Evolutionary conservation across 345 rosid species (phyloP), one percentile per base, ranked within the genome.

Genomic region (Hevea brasiliensis): DNA sequence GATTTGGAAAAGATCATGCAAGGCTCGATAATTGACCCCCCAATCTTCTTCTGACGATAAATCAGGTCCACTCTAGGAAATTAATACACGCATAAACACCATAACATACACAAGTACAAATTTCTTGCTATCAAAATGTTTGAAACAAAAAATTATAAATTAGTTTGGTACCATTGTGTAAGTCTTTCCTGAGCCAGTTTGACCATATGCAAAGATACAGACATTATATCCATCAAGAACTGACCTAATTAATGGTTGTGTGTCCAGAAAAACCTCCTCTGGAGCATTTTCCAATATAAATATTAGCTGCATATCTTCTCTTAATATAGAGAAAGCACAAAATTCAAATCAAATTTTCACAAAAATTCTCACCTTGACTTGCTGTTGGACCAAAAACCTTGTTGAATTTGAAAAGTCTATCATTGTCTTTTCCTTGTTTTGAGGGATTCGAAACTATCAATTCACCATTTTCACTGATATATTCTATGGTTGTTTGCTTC

Each of bases 161-260:
- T 47, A 65, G 61, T 59, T 40, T 14, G 79, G 29, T 77, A 92
- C 99, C 99, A 95, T 95, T 35, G 99, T 95, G 72, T 92, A 95
- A 57, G 99, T 95, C 86, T 95, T 95, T 60, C 99, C 99, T 9
- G 99, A 95, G 13, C 99, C 99, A 23, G 98, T 95, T 87, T 95
- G 99, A 56, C 99, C 99, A 84, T 95, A 95, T 18, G 99, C 99
- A 82, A 95, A 92, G 75, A 95, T 92, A 67, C 98, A 95, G 55
- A 95, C 99, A 77, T 89, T 92, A 81, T 86, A 95, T 44, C 99
- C 99, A 66, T 95, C 98, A 68, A 95, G 96, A 75, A 92, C 96
- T 13, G 99, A 92, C 55, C 96, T 90, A 76, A 95, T 92, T 79
- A 95, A 80, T 54, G 97, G 99, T 68, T 80, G 94, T 56, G 97